Evolutionary conservation across 495 filamentous ascomycete genomes (phyloP).

Genomic region (Cenococcum geophilum): DNA sequence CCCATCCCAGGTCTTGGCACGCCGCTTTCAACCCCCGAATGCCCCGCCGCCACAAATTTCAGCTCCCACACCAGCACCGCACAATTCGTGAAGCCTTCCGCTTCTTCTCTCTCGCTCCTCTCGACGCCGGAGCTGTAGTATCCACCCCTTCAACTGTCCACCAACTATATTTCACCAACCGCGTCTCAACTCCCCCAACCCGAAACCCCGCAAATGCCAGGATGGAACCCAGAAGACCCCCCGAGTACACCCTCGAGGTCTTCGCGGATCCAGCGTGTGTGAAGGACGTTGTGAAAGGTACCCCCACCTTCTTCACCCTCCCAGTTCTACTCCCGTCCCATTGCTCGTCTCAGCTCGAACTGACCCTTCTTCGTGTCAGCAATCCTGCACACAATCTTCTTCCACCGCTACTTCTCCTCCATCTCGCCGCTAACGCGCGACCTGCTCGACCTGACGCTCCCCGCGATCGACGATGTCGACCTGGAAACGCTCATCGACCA

Average conservation of each 20-base stretch:
- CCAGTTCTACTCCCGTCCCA: neutral
- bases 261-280: slow-evolving; percentile 49
- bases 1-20: neutral
- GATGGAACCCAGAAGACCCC: slow-evolving; percentile 38
- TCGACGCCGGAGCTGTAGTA: too few relatives aligned
- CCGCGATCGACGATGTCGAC: slow-evolving; percentile 80
- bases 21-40: neutral
- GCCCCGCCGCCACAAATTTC: slow-evolving; percentile 1
- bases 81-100: neutral
- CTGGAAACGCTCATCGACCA: slow-evolving; percentile 91
- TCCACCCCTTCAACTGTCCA: too few relatives aligned
- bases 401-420: slow-evolving; percentile 92
- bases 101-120: too few relatives aligned
- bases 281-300: slow-evolving; percentile 90
- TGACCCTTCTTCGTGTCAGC: slow-evolving; percentile 45
- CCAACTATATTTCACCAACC: neutral
- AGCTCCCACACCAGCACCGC: neutral
- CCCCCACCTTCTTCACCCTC: neutral
- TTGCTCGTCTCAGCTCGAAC: neutral
- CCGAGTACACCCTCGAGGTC: slow-evolving; percentile 43
- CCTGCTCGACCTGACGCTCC: slow-evolving; percentile 84
- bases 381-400: slow-evolving; percentile 96
- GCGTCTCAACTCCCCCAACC: neutral
- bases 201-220: slow-evolving; percentile 21
- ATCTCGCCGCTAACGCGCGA: slow-evolving; percentile 80